Percentiles rank a stretch among this genome's conserved stretches.
Conservation (phyloP, 805 yeast species). For the Saccharomyces cerevisiae region DNA sequence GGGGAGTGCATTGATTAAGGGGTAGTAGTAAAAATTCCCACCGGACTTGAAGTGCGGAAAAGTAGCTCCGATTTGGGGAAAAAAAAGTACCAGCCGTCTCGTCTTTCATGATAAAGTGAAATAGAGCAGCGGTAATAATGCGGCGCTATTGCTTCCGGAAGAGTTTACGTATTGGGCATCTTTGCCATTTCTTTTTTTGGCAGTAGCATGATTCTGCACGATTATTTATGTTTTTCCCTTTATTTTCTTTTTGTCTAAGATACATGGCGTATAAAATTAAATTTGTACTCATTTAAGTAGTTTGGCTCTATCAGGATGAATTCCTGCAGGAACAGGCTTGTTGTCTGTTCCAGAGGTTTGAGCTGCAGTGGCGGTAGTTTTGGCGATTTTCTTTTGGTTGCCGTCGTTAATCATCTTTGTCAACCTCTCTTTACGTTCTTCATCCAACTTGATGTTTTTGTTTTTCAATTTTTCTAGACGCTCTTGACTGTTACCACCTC, state of each 20-base stretch:
- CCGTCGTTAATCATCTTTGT: slow-evolving; percentile 38
- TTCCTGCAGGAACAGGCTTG: slow-evolving; percentile 12
- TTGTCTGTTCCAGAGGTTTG: slow-evolving; percentile 1
- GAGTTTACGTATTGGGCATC: not conserved
- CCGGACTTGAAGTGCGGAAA: no score
- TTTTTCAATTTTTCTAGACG: slow-evolving; percentile 62
- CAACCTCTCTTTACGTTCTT: slow-evolving; percentile 57
- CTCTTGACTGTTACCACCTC: slow-evolving; percentile 81
- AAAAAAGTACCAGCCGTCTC: not conserved
- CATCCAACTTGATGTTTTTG: slow-evolving; percentile 68
- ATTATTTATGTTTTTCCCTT: not conserved
- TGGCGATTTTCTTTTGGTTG: slow-evolving; percentile 30
- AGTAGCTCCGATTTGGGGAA: no score
- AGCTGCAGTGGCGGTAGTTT: slow-evolving; percentile 6
- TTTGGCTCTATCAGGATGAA: slow-evolving; percentile 60
- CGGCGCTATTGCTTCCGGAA: not conserved
- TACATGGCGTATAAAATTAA: not conserved
- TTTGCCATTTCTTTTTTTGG: no score
- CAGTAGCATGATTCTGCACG: not conserved
- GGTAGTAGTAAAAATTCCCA: not conserved
- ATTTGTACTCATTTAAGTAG: slow-evolving; percentile 11
- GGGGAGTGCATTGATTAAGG: not conserved
- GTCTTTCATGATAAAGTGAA: not conserved
- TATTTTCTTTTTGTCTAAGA: not conserved
- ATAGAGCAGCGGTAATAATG: not conserved